Conservation (phyloP, 73 alveolate species). For the Paramecium octaurelia region DNA sequence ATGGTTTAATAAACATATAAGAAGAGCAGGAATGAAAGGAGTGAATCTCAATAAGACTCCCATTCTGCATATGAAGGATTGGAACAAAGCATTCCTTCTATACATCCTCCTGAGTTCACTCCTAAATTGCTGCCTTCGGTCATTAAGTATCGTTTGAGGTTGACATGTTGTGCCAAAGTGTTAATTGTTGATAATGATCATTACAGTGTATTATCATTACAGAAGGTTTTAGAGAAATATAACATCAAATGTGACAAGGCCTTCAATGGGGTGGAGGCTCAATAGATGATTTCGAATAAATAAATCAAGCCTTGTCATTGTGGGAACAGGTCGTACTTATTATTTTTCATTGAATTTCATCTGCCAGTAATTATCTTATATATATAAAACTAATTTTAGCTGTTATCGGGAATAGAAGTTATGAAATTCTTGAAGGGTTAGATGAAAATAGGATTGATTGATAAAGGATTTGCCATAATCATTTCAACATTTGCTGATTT, state of each 20-base stretch:
- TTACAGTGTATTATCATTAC: constrained; percentile 2
- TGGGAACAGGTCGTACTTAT: background rate
- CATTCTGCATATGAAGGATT: background rate
- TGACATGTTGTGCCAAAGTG: background rate
- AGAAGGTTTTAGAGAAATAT: background rate
- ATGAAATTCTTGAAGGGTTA: background rate
- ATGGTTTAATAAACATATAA: background rate
- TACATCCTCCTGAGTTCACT: constrained; percentile 1
- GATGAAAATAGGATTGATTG: background rate
- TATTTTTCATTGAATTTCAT: background rate
- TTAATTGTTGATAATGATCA: constrained; percentile 40
- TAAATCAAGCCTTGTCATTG: background rate
- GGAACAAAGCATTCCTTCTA: background rate
- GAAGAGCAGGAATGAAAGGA: background rate
- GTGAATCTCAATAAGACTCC: constrained; percentile 13
- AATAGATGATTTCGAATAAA: background rate
- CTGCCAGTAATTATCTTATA: background rate
- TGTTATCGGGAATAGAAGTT: background rate
- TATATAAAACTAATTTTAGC: background rate
- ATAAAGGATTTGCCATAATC: background rate
- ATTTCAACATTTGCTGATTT: background rate
- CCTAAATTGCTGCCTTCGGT: background rate
- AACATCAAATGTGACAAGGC: constrained; percentile 9
- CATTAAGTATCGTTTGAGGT: background rate
- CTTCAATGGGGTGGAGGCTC: constrained; percentile 14